Conservation (phyloP, 2,329 filamentous ascomycete species). For the Drechmeria coniospora region DNA sequence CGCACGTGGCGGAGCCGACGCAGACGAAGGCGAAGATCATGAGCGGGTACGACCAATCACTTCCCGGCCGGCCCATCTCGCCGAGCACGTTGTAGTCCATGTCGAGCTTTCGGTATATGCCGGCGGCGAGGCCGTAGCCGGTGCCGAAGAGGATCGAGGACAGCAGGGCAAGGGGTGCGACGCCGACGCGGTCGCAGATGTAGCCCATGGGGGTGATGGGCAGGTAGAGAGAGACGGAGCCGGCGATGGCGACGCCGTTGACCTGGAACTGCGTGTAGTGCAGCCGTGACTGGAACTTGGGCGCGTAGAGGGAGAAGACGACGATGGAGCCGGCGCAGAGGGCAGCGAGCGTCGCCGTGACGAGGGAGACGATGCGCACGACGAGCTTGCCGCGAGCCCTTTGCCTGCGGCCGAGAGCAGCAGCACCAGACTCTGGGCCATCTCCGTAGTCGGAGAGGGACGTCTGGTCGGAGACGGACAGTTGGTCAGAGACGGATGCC, state of each 20-base stretch:
- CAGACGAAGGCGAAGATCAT: constrained; percentile 78
- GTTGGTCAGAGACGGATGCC: no score
- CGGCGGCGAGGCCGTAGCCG: constrained; percentile 74
- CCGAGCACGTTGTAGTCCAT: constrained; percentile 26
- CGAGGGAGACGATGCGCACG: constrained; percentile 33
- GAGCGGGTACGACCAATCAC: constrained; percentile 53
- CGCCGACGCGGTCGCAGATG: constrained; percentile 77
- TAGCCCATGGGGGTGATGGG: constrained; percentile 85
- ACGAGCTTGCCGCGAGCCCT: constrained; percentile 13
- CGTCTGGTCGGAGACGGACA: no score
- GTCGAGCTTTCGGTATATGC: constrained; percentile 46
- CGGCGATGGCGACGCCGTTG: constrained; percentile 76
- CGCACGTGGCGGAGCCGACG: constrained; percentile 70
- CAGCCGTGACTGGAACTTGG: constrained; percentile 71
- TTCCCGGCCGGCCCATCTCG: constrained; percentile 24
- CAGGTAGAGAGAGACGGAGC: constrained; percentile 78
- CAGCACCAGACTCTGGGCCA: constrained; percentile 6
- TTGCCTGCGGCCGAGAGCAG: constrained; percentile 8
- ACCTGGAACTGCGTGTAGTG: constrained; percentile 86
- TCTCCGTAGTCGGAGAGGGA: constrained; percentile 3
- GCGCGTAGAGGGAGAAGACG: constrained; percentile 87
- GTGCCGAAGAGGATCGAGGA: constrained; percentile 59
- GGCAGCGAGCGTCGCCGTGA: constrained; percentile 37
- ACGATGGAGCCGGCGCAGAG: constrained; percentile 85
- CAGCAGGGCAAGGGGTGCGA: constrained; percentile 58